Conservation (phyloP, 2,329 filamentous ascomycete species). For the Hansfordia pulvinata region DNA sequence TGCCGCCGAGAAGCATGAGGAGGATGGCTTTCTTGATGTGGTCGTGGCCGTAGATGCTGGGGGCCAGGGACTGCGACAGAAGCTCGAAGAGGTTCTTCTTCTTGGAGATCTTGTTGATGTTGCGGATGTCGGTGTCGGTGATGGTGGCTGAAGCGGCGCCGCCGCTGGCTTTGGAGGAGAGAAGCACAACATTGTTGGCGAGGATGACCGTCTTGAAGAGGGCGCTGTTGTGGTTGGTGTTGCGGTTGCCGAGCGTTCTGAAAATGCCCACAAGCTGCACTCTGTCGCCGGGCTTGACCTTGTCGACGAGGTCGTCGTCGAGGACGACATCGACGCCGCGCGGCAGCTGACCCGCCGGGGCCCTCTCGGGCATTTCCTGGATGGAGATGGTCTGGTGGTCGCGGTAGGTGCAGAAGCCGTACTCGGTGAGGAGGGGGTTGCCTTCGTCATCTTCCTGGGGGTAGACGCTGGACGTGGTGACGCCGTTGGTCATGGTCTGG, state of each 20-base stretch:
- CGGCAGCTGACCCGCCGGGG: conserved; percentile 87
- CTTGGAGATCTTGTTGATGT: conserved; percentile 96
- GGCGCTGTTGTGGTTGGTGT: conserved; percentile 78
- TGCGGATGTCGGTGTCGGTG: conserved; percentile 92
- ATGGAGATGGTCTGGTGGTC: conserved; percentile 98
- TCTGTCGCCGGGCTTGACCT: conserved; percentile 86
- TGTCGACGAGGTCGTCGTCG: conserved; percentile 92
- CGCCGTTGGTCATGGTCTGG: conserved; percentile 92
- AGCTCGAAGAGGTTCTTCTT: conserved; percentile 88
- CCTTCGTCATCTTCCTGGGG: conserved; percentile 88
- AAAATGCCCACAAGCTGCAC: conserved; percentile 97
- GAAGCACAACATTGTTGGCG: conserved; percentile 86
- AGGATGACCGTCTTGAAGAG: conserved; percentile 90
- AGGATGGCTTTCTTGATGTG: conserved; percentile 97
- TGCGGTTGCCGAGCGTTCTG: conserved; percentile 85
- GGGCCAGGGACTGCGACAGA: conserved; percentile 84
- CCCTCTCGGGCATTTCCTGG: conserved; percentile 97
- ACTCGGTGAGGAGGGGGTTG: conserved; percentile 86
- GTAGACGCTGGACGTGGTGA: conserved; percentile 83
- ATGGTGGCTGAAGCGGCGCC: conserved; percentile 85
- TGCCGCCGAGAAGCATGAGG: conserved; percentile 85
- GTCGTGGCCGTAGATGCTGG: conserved; percentile 93
- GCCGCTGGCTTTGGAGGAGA: conserved; percentile 92
- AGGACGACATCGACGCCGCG: conserved; percentile 92
- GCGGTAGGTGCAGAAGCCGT: conserved; percentile 87